Evolutionary conservation across 257 asterid species (phyloP), one percentile per base, ranked within the genome.

Genomic region (Solanum chiquidenum): DNA sequence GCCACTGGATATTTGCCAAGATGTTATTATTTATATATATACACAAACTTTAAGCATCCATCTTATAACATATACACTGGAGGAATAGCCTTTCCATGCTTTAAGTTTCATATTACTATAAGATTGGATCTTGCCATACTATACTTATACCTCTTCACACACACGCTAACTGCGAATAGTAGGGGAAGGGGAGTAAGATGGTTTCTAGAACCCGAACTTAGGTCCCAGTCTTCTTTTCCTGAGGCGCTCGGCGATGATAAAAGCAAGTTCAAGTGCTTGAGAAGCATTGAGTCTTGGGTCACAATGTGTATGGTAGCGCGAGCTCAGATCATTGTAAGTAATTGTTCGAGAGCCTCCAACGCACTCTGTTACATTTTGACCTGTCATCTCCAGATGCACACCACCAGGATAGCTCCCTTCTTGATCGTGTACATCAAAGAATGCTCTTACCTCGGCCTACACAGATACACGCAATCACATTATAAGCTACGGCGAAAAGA

Each of bases 381-480:
- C 98, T 0, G 98, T 94, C 98, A 94, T 94, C 90, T 94, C 98
- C 89, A 94, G 89, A 91, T 94, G 98, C 90, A 94, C 95, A 0
- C 98, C 98, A 83, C 98, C 98, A 1, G 98, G 95, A 72, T 90
- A 88, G 91, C 96, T 94, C 79, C 98, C 98, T 92, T 94, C 98
- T 92, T 93, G 95, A 89, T 94, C 98, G 46, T 94, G 96, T 44
- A 94, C 98, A 83, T 94, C 98, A 71, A 94, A 94, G 93, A 94
- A 94, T 76, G 98, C 95, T 84, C 90, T 93, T 87, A 94, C 88
- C 93, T 94, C 96, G 75, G 93, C 94, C 98, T 94, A 88, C 86
- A 86, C 60, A 60, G 12, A 86, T 9, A 31, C 27, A 75, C 18
- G 42, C 74, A 37, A 25, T 49, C 25, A 0, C 27, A 29, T 0